Conservation (phyloP, 441 rosid species). For the Brassica hybrid region DNA sequence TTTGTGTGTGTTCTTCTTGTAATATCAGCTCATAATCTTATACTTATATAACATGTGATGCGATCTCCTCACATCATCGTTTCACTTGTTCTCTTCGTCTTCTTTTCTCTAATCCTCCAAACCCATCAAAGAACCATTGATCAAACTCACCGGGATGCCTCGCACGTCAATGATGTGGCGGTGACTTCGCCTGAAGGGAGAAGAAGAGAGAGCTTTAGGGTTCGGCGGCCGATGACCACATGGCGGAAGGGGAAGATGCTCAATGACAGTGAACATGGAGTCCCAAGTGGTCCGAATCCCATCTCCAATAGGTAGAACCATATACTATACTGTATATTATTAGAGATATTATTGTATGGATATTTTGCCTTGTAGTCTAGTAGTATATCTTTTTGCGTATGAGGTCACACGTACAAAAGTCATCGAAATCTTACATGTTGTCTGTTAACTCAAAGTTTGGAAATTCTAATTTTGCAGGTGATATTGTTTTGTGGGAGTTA, state of each 20-base stretch:
- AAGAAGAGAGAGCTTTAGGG: conserved; percentile 27
- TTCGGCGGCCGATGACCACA: conserved; percentile 30
- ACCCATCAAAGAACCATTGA: conserved; percentile 31
- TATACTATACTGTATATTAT: neutral
- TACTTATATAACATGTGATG: conserved; percentile 31
- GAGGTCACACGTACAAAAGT: conserved; percentile 5
- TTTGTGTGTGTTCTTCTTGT: too few species aligned
- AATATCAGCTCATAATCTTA: neutral
- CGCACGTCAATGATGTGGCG: conserved; percentile 14
- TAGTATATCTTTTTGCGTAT: conserved; percentile 3
- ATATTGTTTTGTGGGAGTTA: neutral
- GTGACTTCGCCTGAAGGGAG: conserved; percentile 25
- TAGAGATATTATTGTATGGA: conserved; percentile 25
- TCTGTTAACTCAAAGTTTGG: conserved; percentile 1
- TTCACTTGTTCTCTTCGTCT: conserved; percentile 29
- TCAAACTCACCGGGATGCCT: conserved; percentile 25
- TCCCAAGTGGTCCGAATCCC: conserved; percentile 46
- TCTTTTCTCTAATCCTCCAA: conserved; percentile 26
- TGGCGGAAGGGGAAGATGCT: conserved; percentile 42
- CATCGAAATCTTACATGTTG: neutral
- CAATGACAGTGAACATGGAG: conserved; percentile 30
- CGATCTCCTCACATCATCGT: conserved; percentile 37
- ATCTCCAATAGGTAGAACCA: conserved; percentile 44
- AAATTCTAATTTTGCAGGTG: conserved; percentile 8
- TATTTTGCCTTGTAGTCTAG: neutral